Evolutionary conservation across 2,329 filamentous ascomycete species (phyloP).

Genomic region (Botrytis galanthina): DNA sequence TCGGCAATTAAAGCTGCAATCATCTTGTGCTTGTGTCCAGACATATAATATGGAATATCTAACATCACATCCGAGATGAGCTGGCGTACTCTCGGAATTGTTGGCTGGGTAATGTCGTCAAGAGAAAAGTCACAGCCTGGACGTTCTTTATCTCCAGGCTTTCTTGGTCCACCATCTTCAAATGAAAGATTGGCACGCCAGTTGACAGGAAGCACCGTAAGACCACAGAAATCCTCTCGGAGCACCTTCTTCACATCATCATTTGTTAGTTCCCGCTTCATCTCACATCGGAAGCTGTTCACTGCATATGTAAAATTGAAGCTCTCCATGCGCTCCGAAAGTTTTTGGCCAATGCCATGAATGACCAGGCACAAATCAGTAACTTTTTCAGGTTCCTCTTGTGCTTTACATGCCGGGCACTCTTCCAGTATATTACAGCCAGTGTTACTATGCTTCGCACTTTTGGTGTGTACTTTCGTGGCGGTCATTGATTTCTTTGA

Average conservation of each 20-base stretch:
- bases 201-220: constrained; percentile 93
- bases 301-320: constrained; percentile 97
- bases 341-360: constrained; percentile 94
- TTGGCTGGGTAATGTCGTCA: constrained; percentile 87
- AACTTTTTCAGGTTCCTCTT: constrained; percentile 65
- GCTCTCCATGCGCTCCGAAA: constrained; percentile 90
- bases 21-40: constrained; percentile 94
- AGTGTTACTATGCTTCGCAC: constrained; percentile 25
- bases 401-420: constrained; percentile 60
- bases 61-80: constrained; percentile 98
- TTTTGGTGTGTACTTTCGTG: constrained; percentile 36
- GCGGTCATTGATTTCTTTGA: constrained; percentile 36
- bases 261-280: constrained; percentile 79
- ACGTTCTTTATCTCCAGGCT: constrained; percentile 51
- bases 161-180: constrained; percentile 70
- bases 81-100: constrained; percentile 86
- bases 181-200: constrained; percentile 89
- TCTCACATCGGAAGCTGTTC: constrained; percentile 79
- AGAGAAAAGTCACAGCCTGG: constrained; percentile 65
- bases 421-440: constrained; percentile 26
- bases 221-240: constrained; percentile 74
- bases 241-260: constrained; percentile 73
- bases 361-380: constrained; percentile 88
- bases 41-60: constrained; percentile 97
- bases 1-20: constrained; percentile 82